These are phyloP conservation scores for Eimeria sp. DNA, from an alignment of 169 alveolate species.

Conservation along the genomic window DNA sequence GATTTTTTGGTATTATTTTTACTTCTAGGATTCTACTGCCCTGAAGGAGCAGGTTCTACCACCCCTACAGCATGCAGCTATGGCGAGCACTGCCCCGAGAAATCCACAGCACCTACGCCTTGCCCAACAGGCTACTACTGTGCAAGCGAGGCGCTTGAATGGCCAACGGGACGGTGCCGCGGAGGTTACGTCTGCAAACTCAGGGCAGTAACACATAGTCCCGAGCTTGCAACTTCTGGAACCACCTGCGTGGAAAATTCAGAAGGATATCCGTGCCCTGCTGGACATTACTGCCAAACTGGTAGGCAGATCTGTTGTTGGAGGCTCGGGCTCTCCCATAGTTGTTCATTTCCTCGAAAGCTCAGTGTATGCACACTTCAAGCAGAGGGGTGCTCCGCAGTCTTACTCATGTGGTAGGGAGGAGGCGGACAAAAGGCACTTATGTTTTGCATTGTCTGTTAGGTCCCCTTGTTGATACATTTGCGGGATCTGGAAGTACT, in stretches of 20 bases:
- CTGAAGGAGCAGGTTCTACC: constrained; percentile 28
- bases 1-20: not conserved
- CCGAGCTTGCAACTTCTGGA: constrained; percentile 25
- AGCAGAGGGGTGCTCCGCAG: no score
- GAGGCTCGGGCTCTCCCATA: not conserved
- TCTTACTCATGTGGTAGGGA: not conserved
- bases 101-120: constrained; percentile 82
- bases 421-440: not conserved
- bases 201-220: constrained; percentile 48
- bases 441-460: not conserved
- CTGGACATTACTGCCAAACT: constrained; percentile 59
- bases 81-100: constrained; percentile 88
- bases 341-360: not conserved
- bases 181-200: constrained; percentile 56
- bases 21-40: constrained; percentile 60
- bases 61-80: constrained; percentile 13
- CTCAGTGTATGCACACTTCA: not conserved
- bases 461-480: constrained; percentile 34
- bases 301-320: not conserved
- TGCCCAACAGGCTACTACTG: constrained; percentile 87
- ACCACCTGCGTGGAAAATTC: constrained; percentile 25
- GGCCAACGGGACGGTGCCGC: constrained; percentile 72
- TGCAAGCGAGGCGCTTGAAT: constrained; percentile 20
- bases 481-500: constrained; percentile 8
- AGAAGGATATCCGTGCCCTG: constrained; percentile 62